Evolutionary conservation across 2,329 filamentous ascomycete genomes (phyloP).

Genomic region (Sarocladium kiliense): DNA sequence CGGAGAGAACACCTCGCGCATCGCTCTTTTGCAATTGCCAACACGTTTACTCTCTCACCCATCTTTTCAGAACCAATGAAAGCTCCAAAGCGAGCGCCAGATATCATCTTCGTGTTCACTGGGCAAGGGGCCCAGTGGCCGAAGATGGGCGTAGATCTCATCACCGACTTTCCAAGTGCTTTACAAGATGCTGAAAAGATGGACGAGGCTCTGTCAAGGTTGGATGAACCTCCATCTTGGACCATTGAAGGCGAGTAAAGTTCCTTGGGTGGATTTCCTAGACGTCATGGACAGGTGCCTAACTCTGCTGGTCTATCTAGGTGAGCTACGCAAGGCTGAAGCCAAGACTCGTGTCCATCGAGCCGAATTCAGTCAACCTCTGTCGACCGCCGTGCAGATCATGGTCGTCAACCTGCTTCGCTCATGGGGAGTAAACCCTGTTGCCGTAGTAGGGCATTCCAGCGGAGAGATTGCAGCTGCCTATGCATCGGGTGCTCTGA

Average conservation of each 20-base stretch:
- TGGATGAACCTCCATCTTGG: constrained; percentile 18
- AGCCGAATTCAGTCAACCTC: constrained; percentile 15
- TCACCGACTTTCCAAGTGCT: constrained; percentile 9
- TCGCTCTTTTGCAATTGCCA: constrained; percentile 7
- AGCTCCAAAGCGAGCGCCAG: neutral
- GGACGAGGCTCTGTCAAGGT: neutral
- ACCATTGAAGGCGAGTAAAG: constrained; percentile 19
- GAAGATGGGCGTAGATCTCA: constrained; percentile 13
- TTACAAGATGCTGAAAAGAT: constrained; percentile 3
- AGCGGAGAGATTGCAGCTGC: constrained; percentile 40
- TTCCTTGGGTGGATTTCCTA: too few species aligned
- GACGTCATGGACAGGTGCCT: too few species aligned
- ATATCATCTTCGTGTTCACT: constrained; percentile 14
- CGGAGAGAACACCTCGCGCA: neutral
- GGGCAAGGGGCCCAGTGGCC: constrained; percentile 17
- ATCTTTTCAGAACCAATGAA: neutral
- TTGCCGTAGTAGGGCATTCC: constrained; percentile 34
- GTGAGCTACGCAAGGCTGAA: constrained; percentile 37
- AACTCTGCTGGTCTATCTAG: constrained; percentile 35
- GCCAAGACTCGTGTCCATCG: constrained; percentile 33
- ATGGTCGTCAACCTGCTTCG: constrained; percentile 29
- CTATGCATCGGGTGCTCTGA: constrained; percentile 32
- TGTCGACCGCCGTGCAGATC: constrained; percentile 9
- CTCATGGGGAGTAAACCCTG: constrained; percentile 22
- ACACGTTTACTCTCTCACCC: neutral